phyloP scores from a whole-genome alignment of 441 rosid genomes.

The Adansonia madagascariensis region DNA sequence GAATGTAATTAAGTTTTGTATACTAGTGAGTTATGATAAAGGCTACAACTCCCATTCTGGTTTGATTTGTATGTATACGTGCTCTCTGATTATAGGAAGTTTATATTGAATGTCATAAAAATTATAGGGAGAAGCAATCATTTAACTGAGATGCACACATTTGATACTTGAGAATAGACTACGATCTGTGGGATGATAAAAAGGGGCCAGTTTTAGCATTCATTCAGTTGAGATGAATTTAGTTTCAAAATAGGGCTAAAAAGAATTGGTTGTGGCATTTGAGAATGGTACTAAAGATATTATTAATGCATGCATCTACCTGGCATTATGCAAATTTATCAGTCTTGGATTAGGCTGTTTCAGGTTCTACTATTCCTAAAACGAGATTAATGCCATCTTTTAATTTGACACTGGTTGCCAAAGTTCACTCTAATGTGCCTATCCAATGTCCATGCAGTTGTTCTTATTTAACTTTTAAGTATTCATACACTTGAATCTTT shows the following conservation, averaged over 20 bases:
- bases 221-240: constrained; percentile 13
- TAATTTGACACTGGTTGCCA: background rate
- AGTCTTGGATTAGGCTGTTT: constrained; percentile 3
- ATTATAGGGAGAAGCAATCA: constrained; percentile 4
- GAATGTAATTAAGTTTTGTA: background rate
- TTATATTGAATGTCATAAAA: background rate
- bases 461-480: background rate
- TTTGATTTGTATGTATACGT: background rate
- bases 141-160: background rate
- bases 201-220: background rate
- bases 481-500: background rate
- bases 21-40: background rate
- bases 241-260: background rate
- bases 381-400: background rate
- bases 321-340: constrained; percentile 2
- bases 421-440: constrained; percentile 12
- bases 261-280: constrained; percentile 5
- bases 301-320: background rate
- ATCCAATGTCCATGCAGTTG: background rate
- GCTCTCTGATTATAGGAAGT: background rate
- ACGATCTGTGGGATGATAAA: constrained; percentile 3
- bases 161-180: background rate
- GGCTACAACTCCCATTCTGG: background rate
- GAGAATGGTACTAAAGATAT: background rate
- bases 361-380: background rate